A percentile compares a stretch with the other conserved stretches of the same genome.
Conservation (phyloP, 345 rosid species). For the Clarkia xantiana region DNA sequence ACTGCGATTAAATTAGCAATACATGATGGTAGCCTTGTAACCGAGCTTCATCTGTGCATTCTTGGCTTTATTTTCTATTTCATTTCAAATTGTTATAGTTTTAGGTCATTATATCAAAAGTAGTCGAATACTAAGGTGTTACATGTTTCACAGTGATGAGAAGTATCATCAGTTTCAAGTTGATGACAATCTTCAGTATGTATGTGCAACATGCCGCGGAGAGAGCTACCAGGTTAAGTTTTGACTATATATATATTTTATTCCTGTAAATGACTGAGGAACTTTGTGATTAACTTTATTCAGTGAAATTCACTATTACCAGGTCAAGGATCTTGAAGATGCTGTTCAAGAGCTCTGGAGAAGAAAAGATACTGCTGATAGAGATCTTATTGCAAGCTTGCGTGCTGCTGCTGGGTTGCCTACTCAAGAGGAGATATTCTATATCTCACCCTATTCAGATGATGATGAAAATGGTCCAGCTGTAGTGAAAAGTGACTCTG, state of each 20-base stretch:
- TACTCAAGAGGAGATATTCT: constrained; percentile 82
- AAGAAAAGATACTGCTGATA: constrained; percentile 65
- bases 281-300: neutral
- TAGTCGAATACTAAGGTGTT: no score
- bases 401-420: constrained; percentile 96
- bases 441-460: constrained; percentile 71
- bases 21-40: no score
- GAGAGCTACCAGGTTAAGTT: constrained; percentile 78
- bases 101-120: no score
- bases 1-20: no score
- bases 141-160: constrained; percentile 51
- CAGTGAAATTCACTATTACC: constrained; percentile 4
- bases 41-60: no score
- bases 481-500: constrained; percentile 31
- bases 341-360: constrained; percentile 98
- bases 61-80: no score
- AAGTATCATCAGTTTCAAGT: constrained; percentile 87
- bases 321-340: constrained; percentile 95
- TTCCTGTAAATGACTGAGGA: no score
- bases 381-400: constrained; percentile 70
- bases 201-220: constrained; percentile 94
- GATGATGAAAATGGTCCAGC: constrained; percentile 75
- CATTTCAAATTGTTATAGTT: no score
- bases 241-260: neutral
- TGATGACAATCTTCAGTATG: constrained; percentile 82